Evolutionary conservation across 768 basidiomycete genomes (phyloP).

Genomic region (Brasilioporus rufonigricans): DNA sequence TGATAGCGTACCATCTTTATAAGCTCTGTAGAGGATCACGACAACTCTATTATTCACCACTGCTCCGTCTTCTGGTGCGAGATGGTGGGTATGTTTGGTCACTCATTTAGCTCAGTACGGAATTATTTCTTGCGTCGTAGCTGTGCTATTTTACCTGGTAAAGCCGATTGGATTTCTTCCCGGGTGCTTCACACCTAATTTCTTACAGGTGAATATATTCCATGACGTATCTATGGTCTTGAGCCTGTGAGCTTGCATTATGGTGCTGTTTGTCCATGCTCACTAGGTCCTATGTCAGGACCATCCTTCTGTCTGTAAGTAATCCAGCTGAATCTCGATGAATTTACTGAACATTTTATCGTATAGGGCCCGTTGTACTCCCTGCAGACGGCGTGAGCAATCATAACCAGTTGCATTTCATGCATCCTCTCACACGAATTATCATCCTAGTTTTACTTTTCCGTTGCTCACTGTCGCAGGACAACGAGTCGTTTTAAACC

Average conservation of each 20-base stretch:
- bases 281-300: not conserved
- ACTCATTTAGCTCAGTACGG: not conserved
- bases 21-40: not conserved
- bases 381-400: not conserved
- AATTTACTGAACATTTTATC: not conserved
- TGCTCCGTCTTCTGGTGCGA: no score
- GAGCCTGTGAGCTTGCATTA: slow-evolving; percentile 3
- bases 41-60: not conserved
- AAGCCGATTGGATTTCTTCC: not conserved
- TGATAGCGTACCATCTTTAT: slow-evolving; percentile 2
- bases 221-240: not conserved
- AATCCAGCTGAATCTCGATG: not conserved
- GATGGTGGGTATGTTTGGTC: slow-evolving; percentile 7
- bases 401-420: not conserved
- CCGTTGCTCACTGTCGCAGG: slow-evolving; percentile 16
- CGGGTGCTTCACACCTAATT: not conserved
- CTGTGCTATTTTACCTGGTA: slow-evolving; percentile 2
- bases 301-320: not conserved
- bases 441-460: not conserved
- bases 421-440: no score
- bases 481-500: slow-evolving; percentile 17
- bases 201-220: not conserved
- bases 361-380: slow-evolving; percentile 6
- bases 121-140: not conserved
- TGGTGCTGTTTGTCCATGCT: not conserved